Evolutionary conservation across 768 basidiomycete genomes (phyloP).

Genomic region (Lyophyllum semitale): DNA sequence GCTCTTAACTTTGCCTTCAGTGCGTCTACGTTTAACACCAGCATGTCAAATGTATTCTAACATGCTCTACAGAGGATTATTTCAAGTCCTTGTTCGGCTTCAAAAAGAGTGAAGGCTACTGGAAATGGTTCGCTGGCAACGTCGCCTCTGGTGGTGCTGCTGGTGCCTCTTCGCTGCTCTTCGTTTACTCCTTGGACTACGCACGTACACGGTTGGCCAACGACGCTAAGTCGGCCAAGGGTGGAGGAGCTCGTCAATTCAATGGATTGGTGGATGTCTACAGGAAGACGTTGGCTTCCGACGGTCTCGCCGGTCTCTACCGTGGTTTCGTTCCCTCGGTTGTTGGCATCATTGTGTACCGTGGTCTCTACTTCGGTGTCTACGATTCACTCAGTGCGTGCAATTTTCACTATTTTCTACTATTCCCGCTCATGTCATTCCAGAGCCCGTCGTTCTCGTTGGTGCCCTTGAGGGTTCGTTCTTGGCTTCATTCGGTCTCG

Average conservation of each 20-base stretch:
- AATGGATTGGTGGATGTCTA: conserved; percentile 98
- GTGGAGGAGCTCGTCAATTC: conserved; percentile 92
- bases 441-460: conserved; percentile 96
- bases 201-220: conserved; percentile 99
- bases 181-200: conserved; percentile 99
- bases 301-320: conserved; percentile 99
- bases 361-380: conserved; percentile 99
- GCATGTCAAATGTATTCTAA: not conserved
- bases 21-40: conserved; percentile 43
- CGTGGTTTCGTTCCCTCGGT: conserved; percentile 99
- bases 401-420: not conserved
- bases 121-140: conserved; percentile 98
- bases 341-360: conserved; percentile 99
- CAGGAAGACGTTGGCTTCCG: conserved; percentile 94
- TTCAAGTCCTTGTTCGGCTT: conserved; percentile 99
- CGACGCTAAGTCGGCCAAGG: conserved; percentile 95
- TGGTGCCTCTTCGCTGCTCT: conserved; percentile 97
- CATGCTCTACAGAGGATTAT: conserved; percentile 76
- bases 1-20: conserved; percentile 99
- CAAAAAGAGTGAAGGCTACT: conserved; percentile 98
- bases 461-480: conserved; percentile 95
- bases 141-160: conserved; percentile 98
- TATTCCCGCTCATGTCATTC: conserved; percentile 23
- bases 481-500: conserved; percentile 94
- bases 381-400: conserved; percentile 89